Conservation (phyloP, 2,329 filamentous ascomycete species). For the Diaporthe caulivora region DNA sequence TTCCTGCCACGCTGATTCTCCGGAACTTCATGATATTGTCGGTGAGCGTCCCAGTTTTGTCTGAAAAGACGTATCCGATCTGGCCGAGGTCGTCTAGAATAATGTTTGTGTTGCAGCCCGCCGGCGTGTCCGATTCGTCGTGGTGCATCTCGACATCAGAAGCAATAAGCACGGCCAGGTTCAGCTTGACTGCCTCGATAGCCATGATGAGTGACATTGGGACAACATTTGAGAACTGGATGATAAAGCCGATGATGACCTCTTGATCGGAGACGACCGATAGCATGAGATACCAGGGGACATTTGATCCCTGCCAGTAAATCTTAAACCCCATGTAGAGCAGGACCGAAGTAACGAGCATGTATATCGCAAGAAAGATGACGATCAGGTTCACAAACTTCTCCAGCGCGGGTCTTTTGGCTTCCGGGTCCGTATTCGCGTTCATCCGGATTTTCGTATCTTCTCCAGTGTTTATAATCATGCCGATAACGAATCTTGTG, state of each 20-base stretch:
- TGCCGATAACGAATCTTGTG: conserved; percentile 76
- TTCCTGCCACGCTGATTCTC: conserved; percentile 90
- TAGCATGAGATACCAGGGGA: conserved; percentile 82
- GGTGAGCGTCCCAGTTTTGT: conserved; percentile 94
- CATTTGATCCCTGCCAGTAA: conserved; percentile 77
- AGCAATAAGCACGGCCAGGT: conserved; percentile 82
- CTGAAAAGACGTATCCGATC: conserved; percentile 89
- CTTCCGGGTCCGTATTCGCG: conserved; percentile 82
- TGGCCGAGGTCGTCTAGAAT: conserved; percentile 96
- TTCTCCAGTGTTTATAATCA: conserved; percentile 89
- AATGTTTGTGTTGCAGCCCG: conserved; percentile 91
- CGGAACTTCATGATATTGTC: conserved; percentile 97
- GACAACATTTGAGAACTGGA: conserved; percentile 97
- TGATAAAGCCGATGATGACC: conserved; percentile 89
- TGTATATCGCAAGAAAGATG: conserved; percentile 82
- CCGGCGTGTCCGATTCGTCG: conserved; percentile 83
- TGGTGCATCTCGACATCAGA: conserved; percentile 93
- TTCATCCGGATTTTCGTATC: conserved; percentile 92
- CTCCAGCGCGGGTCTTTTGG: conserved; percentile 82
- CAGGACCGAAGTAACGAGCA: conserved; percentile 76
- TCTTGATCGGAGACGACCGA: conserved; percentile 81
- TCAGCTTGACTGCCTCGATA: conserved; percentile 87
- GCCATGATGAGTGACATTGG: conserved; percentile 94
- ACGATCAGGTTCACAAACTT: conserved; percentile 81
- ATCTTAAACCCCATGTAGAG: conserved; percentile 87